Percentiles rank a stretch among this genome's conserved stretches.
Evolutionary conservation across 306 rosid species (phyloP).

Genomic region (Lagenaria siceraria): DNA sequence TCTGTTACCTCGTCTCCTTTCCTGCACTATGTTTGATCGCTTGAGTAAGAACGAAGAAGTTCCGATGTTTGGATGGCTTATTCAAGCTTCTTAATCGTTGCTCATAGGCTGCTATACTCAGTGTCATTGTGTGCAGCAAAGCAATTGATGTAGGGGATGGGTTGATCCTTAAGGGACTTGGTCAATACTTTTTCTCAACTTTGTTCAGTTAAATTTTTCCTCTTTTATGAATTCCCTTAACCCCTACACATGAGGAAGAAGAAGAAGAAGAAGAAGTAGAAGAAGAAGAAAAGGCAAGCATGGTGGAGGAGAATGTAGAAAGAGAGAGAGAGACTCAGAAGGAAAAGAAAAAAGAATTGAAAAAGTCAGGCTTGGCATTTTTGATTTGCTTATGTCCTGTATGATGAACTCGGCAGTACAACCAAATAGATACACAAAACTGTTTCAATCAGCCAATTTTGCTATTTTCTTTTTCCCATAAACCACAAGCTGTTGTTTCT

Average conservation of each 20-base stretch:
- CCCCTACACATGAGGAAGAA: not conserved
- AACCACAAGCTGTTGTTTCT: not conserved
- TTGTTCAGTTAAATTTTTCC: not conserved
- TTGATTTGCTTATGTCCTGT: not conserved
- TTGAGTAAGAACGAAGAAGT: not conserved
- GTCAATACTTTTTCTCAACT: not conserved
- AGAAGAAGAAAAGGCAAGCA: not conserved
- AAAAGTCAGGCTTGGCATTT: not conserved
- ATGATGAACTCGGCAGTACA: not conserved
- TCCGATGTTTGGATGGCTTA: not conserved
- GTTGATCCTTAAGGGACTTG: not conserved
- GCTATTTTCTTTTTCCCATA: not conserved
- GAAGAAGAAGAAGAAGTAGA: not conserved
- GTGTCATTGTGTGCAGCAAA: not conserved
- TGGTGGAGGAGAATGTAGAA: conserved; percentile 5
- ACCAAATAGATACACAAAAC: not conserved
- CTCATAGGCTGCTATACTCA: not conserved
- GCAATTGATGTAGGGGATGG: conserved; percentile 1
- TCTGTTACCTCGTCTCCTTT: not conserved
- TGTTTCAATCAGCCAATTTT: conserved; percentile 1
- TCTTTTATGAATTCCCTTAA: not conserved
- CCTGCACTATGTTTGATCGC: not conserved
- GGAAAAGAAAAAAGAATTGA: not conserved
- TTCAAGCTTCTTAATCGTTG: not conserved
- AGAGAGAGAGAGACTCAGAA: not conserved